Evolutionary conservation across 2,329 filamentous ascomycete genomes (phyloP), one percentile per base, ranked within the genome.

Genomic region (Apiospora koreana): DNA sequence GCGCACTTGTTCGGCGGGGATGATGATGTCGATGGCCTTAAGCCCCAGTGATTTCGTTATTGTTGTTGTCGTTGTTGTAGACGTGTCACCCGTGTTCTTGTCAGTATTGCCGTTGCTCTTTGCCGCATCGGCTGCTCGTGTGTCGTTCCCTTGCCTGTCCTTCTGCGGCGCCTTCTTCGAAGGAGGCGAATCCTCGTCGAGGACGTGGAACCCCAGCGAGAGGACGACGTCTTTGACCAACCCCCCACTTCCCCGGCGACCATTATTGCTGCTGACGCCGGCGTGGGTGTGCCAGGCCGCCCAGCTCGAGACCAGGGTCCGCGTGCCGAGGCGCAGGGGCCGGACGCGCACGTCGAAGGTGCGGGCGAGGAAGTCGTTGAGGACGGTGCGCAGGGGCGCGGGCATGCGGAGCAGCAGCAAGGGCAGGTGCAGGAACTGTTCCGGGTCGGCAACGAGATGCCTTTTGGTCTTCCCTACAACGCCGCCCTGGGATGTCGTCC

Each of bases 301-400:
- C 84, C 85, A 87, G 7, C 83, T 79, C 4, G 76, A 75, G 1
- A 88, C 78, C 0, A 90, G 80, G 1, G 85, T 87, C 62, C 81
- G 81, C 8, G 86, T 88, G 7, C 86, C 85, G 2, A 90, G 76
- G 0, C 80, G 80, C 54, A 89, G 77, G 4, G 85, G 80, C 69
- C 81, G 85, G 62, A 89, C 83, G 38, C 86, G 87, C 72, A 86
- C 89, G 78, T 90, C 88, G 72, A 90, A 89, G 0, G 84, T 84
- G 54, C 78, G 82, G 3, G 83, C 81, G 14, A 90, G 78, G 76
- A 89, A 90, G 28, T 85, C 82, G n/a, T 81, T 71, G 0, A 90
- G 73, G 25, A 86, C 79, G 2, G 79, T 71, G 73, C 87, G 88
- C 0, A 90, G 79, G 2, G 86, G 78, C 4, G 84, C 79, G 0